A percentile compares a stretch with the other conserved stretches of the same genome.
phyloP scores from a whole-genome alignment of 2,329 filamentous ascomycete genomes.

The Pseudopithomyces chartarum region DNA sequence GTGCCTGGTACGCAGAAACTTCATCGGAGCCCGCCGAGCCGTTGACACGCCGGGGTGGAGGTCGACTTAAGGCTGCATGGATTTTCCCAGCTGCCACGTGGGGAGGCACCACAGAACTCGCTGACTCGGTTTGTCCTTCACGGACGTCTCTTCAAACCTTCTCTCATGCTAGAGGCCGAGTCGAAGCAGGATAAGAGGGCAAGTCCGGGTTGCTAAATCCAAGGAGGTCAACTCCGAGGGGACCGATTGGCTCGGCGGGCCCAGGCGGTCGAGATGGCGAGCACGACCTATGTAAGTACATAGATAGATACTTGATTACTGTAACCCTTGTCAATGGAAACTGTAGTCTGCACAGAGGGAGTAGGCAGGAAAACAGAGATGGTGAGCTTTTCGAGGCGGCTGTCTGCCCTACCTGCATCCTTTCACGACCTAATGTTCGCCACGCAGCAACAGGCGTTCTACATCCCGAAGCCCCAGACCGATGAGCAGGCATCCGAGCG shows the following conservation, averaged over 20 bases:
- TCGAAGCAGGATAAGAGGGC: neutral
- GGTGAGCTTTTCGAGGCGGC: neutral
- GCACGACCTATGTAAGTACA: neutral
- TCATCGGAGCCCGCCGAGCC: slow-evolving; percentile 1
- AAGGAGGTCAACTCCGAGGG: neutral
- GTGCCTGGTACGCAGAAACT: slow-evolving; percentile 1
- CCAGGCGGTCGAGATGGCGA: neutral
- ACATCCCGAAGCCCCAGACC: slow-evolving; percentile 1
- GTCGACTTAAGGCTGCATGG: slow-evolving; percentile 1
- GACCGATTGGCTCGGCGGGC: neutral
- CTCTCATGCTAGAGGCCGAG: neutral
- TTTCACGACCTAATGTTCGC: neutral
- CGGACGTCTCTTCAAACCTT: neutral
- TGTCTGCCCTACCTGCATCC: neutral
- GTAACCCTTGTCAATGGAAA: too few relatives aligned
- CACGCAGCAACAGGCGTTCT: neutral
- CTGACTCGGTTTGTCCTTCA: neutral
- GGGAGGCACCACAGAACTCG: neutral
- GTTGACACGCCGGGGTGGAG: neutral
- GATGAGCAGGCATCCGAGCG: neutral
- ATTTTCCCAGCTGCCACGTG: slow-evolving; percentile 3
- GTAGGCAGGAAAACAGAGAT: neutral
- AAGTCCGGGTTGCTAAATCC: neutral
- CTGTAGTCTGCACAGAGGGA: neutral
- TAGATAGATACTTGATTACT: too few relatives aligned